These are phyloP conservation scores for Penicillium atrosanguineum DNA, from an alignment of 495 filamentous ascomycete species.

Conservation along the genomic window DNA sequence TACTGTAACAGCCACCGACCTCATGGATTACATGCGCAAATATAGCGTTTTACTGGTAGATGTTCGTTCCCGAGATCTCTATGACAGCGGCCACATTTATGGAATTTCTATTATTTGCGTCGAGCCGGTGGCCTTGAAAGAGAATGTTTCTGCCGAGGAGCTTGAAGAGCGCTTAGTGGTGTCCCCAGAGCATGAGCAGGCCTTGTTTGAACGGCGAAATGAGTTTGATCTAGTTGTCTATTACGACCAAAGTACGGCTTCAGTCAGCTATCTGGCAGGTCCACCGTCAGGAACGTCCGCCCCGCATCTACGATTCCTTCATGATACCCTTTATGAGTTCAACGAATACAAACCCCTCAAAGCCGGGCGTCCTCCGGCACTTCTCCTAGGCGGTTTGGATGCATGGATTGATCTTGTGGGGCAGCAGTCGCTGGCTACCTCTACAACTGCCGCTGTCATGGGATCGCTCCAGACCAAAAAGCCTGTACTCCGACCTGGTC, in stretches of 20 bases:
- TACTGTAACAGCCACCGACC: constrained; percentile 60
- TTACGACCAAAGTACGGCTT: constrained; percentile 70
- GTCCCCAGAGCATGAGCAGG: constrained; percentile 70
- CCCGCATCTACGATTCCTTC: constrained; percentile 63
- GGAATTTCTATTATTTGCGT: constrained; percentile 80
- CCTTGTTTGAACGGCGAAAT: constrained; percentile 70
- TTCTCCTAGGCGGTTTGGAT: constrained; percentile 78
- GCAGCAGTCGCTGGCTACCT: constrained; percentile 58
- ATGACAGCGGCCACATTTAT: constrained; percentile 84
- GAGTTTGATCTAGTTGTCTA: constrained; percentile 86
- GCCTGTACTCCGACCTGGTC: constrained; percentile 37
- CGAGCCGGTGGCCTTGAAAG: constrained; percentile 74
- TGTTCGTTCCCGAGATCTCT: constrained; percentile 76
- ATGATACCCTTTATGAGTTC: constrained; percentile 78
- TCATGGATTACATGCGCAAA: constrained; percentile 62
- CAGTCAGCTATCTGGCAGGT: constrained; percentile 50
- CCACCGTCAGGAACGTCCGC: constrained; percentile 49
- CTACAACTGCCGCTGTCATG: constrained; percentile 53
- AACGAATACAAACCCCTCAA: constrained; percentile 73
- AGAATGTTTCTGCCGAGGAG: constrained; percentile 81
- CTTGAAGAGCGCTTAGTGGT: constrained; percentile 79
- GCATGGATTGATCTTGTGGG: constrained; percentile 83
- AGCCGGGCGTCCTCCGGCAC: constrained; percentile 59
- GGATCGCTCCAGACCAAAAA: constrained; percentile 41
- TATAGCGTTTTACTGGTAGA: constrained; percentile 78